A percentile compares a stretch with the other conserved stretches of the same genome.
Evolutionary conservation across 345 rosid species (phyloP).

Genomic region (Ceriops decandra): DNA sequence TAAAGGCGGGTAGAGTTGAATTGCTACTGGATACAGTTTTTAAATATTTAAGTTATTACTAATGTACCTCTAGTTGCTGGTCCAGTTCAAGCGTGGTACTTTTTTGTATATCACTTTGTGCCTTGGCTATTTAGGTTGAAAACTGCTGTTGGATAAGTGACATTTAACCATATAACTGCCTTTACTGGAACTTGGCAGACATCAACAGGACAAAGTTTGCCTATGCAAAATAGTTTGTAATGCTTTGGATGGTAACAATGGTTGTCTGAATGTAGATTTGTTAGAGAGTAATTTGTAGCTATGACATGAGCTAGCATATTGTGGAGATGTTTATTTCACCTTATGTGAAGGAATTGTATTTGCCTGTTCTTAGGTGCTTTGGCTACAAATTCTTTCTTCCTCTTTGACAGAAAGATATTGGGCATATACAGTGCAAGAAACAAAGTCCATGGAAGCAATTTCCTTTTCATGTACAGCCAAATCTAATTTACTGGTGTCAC

Average conservation of each 20-base stretch:
- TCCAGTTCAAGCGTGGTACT: not conserved
- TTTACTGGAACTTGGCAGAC: not conserved
- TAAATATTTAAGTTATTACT: not conserved
- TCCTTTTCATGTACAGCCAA: too few relatives aligned
- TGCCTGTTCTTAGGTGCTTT: not conserved
- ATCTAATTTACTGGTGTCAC: too few relatives aligned
- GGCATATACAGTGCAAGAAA: too few relatives aligned
- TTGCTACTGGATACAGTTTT: not conserved
- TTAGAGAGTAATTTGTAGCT: not conserved
- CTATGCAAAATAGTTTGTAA: not conserved
- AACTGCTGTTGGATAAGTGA: not conserved
- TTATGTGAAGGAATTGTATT: not conserved
- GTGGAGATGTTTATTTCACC: not conserved
- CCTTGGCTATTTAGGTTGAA: not conserved
- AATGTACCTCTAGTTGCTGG: not conserved
- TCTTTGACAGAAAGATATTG: too few relatives aligned
- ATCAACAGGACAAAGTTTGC: not conserved
- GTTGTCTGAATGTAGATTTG: not conserved
- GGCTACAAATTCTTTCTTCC: too few relatives aligned
- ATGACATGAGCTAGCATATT: too few relatives aligned
- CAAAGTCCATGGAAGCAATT: too few relatives aligned
- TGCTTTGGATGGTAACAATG: not conserved
- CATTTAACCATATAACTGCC: not conserved
- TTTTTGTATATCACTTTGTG: not conserved
- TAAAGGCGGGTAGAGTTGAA: not conserved